Base-by-base conservation (phyloP, 2,329 filamentous ascomycete species). In the Verticillium nubilum region DNA sequence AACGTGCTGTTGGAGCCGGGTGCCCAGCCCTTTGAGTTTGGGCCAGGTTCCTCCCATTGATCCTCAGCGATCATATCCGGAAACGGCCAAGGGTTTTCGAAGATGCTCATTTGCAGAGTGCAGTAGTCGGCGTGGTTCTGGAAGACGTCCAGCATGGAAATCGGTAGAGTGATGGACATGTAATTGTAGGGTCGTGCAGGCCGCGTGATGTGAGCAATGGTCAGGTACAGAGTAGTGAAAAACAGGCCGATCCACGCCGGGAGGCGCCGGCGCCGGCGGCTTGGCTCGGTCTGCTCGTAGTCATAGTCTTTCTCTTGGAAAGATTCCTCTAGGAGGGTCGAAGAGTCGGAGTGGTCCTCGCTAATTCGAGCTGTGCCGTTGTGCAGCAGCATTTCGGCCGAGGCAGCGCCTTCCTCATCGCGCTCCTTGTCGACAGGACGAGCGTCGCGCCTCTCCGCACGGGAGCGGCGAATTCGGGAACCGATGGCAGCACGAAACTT, bases 11-110 rank as follows among this genome's bases (percentile, higher is more conserved):
- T 59, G 2, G 35, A 15, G 4, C 66, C 63, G 5, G 71, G 71
- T 0, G 70, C 70, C 72, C 72, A 73, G 7, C 72, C 72, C 60
- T 68, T 73, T 59, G 70, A 73, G 19, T 70, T 59, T 1, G 69
- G 70, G 1, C 61, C 54, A 2, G 69, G 62, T 5, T 64, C 28
- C 26, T 68, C 67, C 70, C 71, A 73, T 6, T 33, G 59, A 4
- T 52, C 31, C 15, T 63, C 64, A n/a, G 63, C 57, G 23, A 73
- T 54, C 2, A 73, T 63, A 2, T 68, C 62, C 1, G 70, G 71
- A n/a, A 73, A 62, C 0, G 71, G 71, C 65, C 70, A 73, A 4
- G 62, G 58, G 35, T 67, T 72, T 4, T 63, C 47, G 17, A 64
- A 56, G 6, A 70, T 61, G 19, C 59, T 59, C 7, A 61, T 61